A percentile compares a stretch with the other conserved stretches of the same genome.
Evolutionary conservation across 371 early-diverging fungal species (phyloP).

Genomic region (Rhizomucor miehei): DNA sequence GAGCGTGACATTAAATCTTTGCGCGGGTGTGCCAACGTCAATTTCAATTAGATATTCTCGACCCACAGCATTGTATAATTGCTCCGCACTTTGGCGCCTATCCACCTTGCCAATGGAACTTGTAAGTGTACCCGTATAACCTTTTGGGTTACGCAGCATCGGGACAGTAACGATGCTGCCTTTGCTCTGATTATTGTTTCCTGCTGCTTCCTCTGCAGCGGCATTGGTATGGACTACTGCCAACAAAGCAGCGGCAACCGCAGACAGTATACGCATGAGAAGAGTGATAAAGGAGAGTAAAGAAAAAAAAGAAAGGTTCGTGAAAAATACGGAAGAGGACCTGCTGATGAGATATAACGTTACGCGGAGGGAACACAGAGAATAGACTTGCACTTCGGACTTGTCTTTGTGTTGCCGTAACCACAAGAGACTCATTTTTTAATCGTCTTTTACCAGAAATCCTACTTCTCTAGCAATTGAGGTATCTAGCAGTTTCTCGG

Average conservation of each 20-base stretch:
- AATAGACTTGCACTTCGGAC: not conserved
- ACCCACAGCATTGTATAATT: slow-evolving; percentile 28
- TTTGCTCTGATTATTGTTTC: no score
- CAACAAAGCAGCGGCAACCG: not conserved
- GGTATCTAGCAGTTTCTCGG: slow-evolving; percentile 36
- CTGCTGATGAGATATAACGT: no score
- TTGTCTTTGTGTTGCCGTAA: not conserved
- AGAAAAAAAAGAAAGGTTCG: not conserved
- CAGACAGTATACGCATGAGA: not conserved
- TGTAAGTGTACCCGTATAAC: not conserved
- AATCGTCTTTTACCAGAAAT: slow-evolving; percentile 5
- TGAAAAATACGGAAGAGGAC: not conserved
- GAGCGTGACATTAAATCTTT: slow-evolving; percentile 31
- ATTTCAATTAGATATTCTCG: slow-evolving; percentile 28
- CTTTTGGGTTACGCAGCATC: not conserved
- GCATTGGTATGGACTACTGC: no score
- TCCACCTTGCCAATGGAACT: not conserved
- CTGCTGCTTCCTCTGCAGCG: no score
- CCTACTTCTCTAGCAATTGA: slow-evolving; percentile 37
- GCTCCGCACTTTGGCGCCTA: not conserved
- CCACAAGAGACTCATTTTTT: not conserved
- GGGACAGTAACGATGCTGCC: not conserved
- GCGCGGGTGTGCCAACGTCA: slow-evolving; percentile 32
- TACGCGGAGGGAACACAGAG: not conserved
- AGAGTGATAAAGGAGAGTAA: not conserved